Conservation (phyloP, 257 asterid species). For the Marsdenia floribunda region DNA sequence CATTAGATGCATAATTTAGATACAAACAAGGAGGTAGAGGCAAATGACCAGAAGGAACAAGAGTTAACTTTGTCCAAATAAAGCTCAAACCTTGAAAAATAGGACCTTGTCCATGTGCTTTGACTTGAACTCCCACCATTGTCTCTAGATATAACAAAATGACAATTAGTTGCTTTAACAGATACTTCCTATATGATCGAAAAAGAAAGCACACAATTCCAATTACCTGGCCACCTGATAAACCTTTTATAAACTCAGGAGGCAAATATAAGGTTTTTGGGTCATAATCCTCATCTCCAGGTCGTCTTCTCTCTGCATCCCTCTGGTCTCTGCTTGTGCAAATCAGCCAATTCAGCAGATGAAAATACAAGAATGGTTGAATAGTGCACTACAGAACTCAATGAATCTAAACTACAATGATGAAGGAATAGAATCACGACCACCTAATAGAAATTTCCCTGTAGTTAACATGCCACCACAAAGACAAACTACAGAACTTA, state of each 20-base stretch:
- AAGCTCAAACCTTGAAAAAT: constrained; percentile 74
- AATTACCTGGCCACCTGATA: constrained; percentile 91
- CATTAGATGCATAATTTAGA: constrained; percentile 16
- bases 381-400: not conserved
- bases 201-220: constrained; percentile 20
- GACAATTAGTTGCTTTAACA: constrained; percentile 2
- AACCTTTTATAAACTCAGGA: constrained; percentile 54
- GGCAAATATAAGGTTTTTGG: constrained; percentile 83
- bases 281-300: constrained; percentile 68
- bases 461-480: not conserved
- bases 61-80: not conserved
- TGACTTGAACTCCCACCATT: constrained; percentile 99
- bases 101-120: constrained; percentile 98
- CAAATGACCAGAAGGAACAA: not conserved
- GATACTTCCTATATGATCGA: constrained; percentile 9
- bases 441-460: not conserved
- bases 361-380: not conserved
- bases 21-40: not conserved
- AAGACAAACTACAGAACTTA: constrained; percentile 35
- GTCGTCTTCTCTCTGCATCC: constrained; percentile 73
- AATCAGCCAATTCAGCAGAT: not conserved
- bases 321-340: constrained; percentile 53
- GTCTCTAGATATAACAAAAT: constrained; percentile 57
- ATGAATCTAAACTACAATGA: not conserved
- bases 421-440: not conserved